Evolutionary conservation across 2,329 filamentous ascomycete species (phyloP), one percentile per base, ranked within the genome.

Genomic region (Xylaria sp.): DNA sequence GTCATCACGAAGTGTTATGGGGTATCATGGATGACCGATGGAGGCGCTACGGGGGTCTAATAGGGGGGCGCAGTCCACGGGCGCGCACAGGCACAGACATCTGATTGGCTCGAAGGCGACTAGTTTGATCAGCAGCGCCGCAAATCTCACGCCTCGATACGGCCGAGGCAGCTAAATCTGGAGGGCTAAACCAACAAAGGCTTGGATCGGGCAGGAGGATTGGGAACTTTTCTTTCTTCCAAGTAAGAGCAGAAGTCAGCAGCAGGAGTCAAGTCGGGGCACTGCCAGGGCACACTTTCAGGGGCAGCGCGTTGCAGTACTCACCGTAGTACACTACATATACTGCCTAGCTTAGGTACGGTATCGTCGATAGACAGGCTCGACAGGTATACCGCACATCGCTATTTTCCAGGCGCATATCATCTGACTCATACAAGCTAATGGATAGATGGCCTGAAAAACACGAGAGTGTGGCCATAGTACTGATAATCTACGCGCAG

Each of bases 51-150:
- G 55, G 48, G 51, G 51, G 61, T 57, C 39, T 13, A 20, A 41
- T 18, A 51, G 60, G 60, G 63, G 55, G 61, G 65, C 65, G 65
- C 60, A 65, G 68, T 50, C 52, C 28, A 46, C 12, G 37, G 48
- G 48, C 28, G 59, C 60, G 61, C 61, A 51, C 7, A 20, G n/a
- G 32, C n/a, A 10, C 20, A 41, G 65, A 20, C 32, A 60, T 18
- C 20, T 63, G 68, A 68, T 70, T 70, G 68, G 68, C 23, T 18
- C 39, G 15, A 32, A 34, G 48, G 3, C 57, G 37, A 2, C 57
- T 54, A 10, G 65, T 70, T 68, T 70, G 68, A 70, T 68, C 68
- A 70, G 56, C 68, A 68, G 65, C 65, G 61, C 65, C 65, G 65
- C 63, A 65, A 62, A 67, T 61, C 65, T 58, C 52, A 68, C 61